Evolutionary conservation across 2,329 filamentous ascomycete species (phyloP).

Genomic region (Phialocephala subalpina): DNA sequence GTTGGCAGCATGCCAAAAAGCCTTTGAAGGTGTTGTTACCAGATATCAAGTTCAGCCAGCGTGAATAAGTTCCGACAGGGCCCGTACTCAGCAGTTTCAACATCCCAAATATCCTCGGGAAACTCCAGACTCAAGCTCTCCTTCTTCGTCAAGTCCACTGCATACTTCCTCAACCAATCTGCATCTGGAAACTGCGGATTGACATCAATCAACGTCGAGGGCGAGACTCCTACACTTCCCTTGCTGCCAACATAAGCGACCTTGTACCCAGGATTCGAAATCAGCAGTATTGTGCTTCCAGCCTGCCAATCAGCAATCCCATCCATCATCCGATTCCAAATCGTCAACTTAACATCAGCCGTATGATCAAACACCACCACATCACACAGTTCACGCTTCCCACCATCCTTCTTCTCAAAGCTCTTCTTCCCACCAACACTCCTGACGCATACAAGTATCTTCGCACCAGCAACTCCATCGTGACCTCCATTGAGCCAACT

Average conservation of each 20-base stretch:
- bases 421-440: slow-evolving; percentile 60
- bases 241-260: slow-evolving; percentile 30
- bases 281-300: slow-evolving; percentile 57
- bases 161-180: slow-evolving; percentile 59
- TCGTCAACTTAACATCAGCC: slow-evolving; percentile 57
- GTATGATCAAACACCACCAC: slow-evolving; percentile 66
- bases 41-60: slow-evolving; percentile 53
- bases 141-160: slow-evolving; percentile 54
- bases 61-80: slow-evolving; percentile 49
- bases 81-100: slow-evolving; percentile 45
- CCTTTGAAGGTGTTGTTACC: slow-evolving; percentile 33
- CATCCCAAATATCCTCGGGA: slow-evolving; percentile 50
- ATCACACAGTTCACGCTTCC: slow-evolving; percentile 54
- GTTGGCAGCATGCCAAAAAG: background rate
- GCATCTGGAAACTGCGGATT: slow-evolving; percentile 62
- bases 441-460: slow-evolving; percentile 65
- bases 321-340: slow-evolving; percentile 60
- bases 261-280: slow-evolving; percentile 47
- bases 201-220: slow-evolving; percentile 59
- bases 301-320: slow-evolving; percentile 55
- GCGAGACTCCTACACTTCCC: slow-evolving; percentile 46
- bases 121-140: slow-evolving; percentile 60
- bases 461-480: slow-evolving; percentile 55
- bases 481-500: slow-evolving; percentile 62
- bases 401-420: slow-evolving; percentile 54